Evolutionary conservation across 2,329 filamentous ascomycete genomes (phyloP), one percentile per base, ranked within the genome.

Genomic region (Clarireedia hainanense): DNA sequence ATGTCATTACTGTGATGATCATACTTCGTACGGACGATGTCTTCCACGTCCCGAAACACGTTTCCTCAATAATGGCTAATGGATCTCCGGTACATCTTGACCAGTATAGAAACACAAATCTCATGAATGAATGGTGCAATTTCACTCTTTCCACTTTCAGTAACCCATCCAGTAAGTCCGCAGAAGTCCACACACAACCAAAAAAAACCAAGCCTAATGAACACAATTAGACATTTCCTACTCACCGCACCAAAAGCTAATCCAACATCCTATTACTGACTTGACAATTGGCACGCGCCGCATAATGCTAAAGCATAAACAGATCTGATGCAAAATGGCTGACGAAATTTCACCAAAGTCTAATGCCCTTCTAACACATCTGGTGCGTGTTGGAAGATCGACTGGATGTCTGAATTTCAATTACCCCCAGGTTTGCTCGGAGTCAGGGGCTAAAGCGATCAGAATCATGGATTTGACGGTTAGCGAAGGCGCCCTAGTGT

Each of bases 371-470:
- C 17, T 12, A 20, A 20, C 10, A 43, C 15, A 42, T 17, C 15
- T 42, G 39, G 39, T 23, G 23, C 47, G 42, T 47, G 49, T 26
- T 56, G 42, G 17, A 47, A 47, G 30, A 56, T 47, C 26, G 36
- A 56, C 50, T 56, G 54, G 54, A 52, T 52, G 20, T 52, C 40
- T n/a, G 48, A 52, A 40, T 56, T 56, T 56, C 36, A 39, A 56
- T 56, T 56, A 56, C 54, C 54, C 54, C 54, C 54, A 56, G 54
- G 39, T 56, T 56, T 56, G 15, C 47, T 55, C n/a, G 17, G n/a
- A 40, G 26, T 20, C 47, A 30, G 42, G 47, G 26, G 14, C 34
- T 49, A 42, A 49, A 49, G 30, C 20, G 45, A 54, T 54, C 52
- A 54, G 36, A 39, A 17, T 20, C 50, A 7, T 23, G 52, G 52